A percentile compares a stretch with the other conserved stretches of the same genome.
Evolutionary conservation across 345 rosid genomes (phyloP).

Genomic region (Isatis tinctoria): DNA sequence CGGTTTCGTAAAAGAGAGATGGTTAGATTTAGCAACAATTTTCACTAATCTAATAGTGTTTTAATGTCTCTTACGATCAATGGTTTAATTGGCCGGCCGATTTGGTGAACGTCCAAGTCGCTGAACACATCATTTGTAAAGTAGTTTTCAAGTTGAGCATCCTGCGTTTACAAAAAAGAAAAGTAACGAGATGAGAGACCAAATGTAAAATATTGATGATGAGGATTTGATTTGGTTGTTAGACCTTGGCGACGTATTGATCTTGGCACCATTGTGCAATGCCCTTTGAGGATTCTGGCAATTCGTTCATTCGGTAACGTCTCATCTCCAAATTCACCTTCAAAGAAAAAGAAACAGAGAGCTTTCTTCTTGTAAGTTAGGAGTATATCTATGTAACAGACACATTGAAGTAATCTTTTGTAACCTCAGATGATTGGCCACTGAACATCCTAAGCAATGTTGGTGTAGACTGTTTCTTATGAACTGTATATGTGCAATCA

Average conservation of each 20-base stretch:
- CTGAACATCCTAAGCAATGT: slow-evolving; percentile 45
- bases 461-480: slow-evolving; percentile 37
- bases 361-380: not conserved
- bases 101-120: slow-evolving; percentile 38
- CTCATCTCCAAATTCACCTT: slow-evolving; percentile 56
- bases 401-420: not conserved
- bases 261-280: slow-evolving; percentile 82
- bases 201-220: not conserved
- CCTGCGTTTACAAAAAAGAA: slow-evolving; percentile 33
- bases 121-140: slow-evolving; percentile 41
- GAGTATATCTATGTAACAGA: not conserved
- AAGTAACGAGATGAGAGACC: not conserved
- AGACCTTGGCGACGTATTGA: slow-evolving; percentile 60
- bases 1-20: not conserved
- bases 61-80: slow-evolving; percentile 47
- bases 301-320: slow-evolving; percentile 53
- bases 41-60: not conserved
- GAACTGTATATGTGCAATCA: slow-evolving; percentile 44
- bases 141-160: slow-evolving; percentile 54
- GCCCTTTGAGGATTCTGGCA: slow-evolving; percentile 63
- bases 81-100: slow-evolving; percentile 52
- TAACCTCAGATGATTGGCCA: slow-evolving; percentile 49
- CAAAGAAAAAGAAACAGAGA: slow-evolving; percentile 9
- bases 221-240: not conserved
- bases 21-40: not conserved